Conservation (phyloP, 83 land plant genomes). For the Picea abies region DNA sequence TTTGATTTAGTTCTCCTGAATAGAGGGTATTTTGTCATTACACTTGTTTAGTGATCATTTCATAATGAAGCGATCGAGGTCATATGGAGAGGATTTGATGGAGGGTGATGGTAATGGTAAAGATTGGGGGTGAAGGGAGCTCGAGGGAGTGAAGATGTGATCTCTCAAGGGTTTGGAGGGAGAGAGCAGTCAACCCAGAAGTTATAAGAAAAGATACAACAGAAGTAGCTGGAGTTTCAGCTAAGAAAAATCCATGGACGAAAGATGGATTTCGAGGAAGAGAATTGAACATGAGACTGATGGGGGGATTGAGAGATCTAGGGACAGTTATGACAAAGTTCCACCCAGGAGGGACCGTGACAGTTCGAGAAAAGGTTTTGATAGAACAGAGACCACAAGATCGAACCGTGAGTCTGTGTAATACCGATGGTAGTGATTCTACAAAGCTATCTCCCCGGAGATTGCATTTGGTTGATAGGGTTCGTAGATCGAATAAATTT, state of each 20-base stretch:
- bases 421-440: not conserved
- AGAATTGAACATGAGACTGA: slow-evolving; percentile 47
- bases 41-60: not conserved
- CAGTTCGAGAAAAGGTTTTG: slow-evolving; percentile 39
- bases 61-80: slow-evolving; percentile 54
- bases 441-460: slow-evolving; percentile 15
- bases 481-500: slow-evolving; percentile 50
- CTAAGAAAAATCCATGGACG: slow-evolving; percentile 33
- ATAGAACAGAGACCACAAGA: slow-evolving; percentile 12
- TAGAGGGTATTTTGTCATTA: not conserved
- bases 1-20: not conserved
- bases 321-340: slow-evolving; percentile 9
- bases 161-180: slow-evolving; percentile 22
- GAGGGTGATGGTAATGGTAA: slow-evolving; percentile 20
- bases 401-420: slow-evolving; percentile 13
- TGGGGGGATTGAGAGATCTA: slow-evolving; percentile 25
- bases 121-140: slow-evolving; percentile 38
- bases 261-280: slow-evolving; percentile 36
- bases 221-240: slow-evolving; percentile 28
- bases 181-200: not conserved
- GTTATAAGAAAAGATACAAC: slow-evolving; percentile 14
- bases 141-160: slow-evolving; percentile 23
- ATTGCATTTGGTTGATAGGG: slow-evolving; percentile 15
- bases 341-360: slow-evolving; percentile 11
- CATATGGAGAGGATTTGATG: slow-evolving; percentile 51